Conservation (phyloP, 2,329 filamentous ascomycete genomes). For the Capronia americana region DNA sequence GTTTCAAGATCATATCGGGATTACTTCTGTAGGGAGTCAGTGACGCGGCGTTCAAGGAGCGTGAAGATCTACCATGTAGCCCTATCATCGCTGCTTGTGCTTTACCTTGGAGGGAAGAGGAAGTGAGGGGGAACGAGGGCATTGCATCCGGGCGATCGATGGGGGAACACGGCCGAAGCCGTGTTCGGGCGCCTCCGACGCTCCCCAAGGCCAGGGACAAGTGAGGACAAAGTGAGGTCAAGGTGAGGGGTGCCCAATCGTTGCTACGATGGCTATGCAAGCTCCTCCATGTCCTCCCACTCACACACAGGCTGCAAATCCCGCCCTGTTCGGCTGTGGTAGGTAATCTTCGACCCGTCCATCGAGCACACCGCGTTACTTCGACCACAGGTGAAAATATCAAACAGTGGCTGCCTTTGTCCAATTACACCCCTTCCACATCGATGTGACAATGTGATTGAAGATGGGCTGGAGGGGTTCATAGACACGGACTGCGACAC, state of each 20-base stretch:
- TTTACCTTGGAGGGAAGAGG: constrained; percentile 1
- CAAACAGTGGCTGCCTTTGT: not conserved
- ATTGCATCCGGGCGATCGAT: not conserved
- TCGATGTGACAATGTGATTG: not conserved
- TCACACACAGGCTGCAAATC: no score
- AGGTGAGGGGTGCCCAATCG: not conserved
- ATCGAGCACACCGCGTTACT: not conserved
- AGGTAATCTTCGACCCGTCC: not conserved
- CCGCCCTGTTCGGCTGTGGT: no score
- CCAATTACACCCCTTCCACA: not conserved
- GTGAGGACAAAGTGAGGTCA: not conserved
- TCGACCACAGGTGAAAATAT: not conserved
- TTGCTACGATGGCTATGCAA: no score
- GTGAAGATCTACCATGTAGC: not conserved
- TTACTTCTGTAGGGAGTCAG: not conserved
- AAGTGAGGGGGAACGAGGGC: not conserved
- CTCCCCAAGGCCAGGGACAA: not conserved
- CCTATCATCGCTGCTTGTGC: not conserved
- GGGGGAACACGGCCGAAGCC: constrained; percentile 19
- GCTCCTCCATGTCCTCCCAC: no score
- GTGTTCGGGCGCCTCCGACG: constrained; percentile 24
- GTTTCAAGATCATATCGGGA: not conserved
- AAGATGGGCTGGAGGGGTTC: not conserved
- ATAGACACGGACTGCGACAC: not conserved
- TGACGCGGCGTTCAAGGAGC: not conserved